Base-by-base conservation (phyloP, 2,329 filamentous ascomycete genomes). In the Xylaria polymorpha region DNA sequence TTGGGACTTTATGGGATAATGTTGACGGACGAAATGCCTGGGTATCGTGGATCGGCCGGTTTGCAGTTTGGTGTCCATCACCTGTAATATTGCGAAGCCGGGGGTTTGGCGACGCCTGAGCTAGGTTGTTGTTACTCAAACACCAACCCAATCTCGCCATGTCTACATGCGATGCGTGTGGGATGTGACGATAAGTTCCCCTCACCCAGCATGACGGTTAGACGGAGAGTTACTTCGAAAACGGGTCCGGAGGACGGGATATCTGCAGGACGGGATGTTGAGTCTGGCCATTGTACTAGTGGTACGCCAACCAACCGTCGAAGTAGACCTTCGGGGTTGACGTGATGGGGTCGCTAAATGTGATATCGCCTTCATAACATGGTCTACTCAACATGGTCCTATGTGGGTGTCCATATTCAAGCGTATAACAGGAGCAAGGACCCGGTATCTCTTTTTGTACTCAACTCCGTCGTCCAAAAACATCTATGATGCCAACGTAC, bases 91-190 rank as follows among this genome's bases (percentile, higher is more conserved):
- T 5, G 20, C 20, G 7, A 57, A 25, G 7, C 25, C 20, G 4
- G 41, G 35, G 14, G 9, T 25, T 29, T 29, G 14, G 4, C 12
- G 14, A 39, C n/a, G 84, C 83, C 72, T 81, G 82, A 61, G 82
- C 85, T 85, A 86, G 86, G 2, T 53, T 62, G 56, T 39, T 53
- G 55, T 18, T 14, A 20, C 20, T 48, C 41, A 39, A 35, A 50
- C 32, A 25, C 29, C 20, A 43, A 32, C 35, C 32, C 44, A 22
- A 46, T 18, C 7, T 50, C 32, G 10, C 32, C 57, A 35, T n/a
- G 37, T 50, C 22, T 12, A 39, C n/a, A 29, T 55, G 3, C 25
- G 25, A 29, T 29, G 39, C 18, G 2, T 61, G 18, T 15, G 32
- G 20, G 18, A 43, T 15, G 18, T 15, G 22, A 58, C 29, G 22